Evolutionary conservation across 805 yeast genomes (phyloP).

Genomic region (Komagataella pseudopastoris): DNA sequence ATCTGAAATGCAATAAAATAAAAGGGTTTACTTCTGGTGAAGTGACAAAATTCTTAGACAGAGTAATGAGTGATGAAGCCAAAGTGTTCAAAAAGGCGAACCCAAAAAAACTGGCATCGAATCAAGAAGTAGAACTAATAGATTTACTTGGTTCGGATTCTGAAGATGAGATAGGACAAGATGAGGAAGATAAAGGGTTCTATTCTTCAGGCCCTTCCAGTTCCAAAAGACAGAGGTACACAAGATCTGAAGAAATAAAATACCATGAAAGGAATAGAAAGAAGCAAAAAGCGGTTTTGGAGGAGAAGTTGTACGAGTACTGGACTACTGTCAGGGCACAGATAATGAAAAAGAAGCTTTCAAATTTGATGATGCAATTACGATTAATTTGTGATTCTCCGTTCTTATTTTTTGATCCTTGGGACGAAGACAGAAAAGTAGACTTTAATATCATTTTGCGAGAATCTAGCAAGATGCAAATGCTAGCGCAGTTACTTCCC

Average conservation of each 20-base stretch:
- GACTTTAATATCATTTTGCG: conserved; percentile 23
- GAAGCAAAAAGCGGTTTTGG: background rate
- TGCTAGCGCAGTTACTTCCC: conserved; percentile 50
- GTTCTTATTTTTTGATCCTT: conserved; percentile 71
- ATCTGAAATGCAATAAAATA: conserved; percentile 26
- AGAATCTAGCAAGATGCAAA: conserved; percentile 61
- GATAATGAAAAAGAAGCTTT: conserved; percentile 37
- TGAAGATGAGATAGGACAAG: conserved; percentile 4
- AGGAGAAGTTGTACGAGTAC: conserved; percentile 6
- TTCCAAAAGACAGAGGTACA: background rate
- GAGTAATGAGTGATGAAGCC: conserved; percentile 14
- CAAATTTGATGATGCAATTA: conserved; percentile 70
- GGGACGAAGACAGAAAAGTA: conserved; percentile 31
- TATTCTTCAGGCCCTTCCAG: background rate
- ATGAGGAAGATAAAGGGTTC: conserved; percentile 4
- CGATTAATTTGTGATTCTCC: conserved; percentile 82
- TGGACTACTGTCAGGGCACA: conserved; percentile 23
- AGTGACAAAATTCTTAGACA: conserved; percentile 1
- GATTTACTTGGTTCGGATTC: background rate
- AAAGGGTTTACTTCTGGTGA: conserved; percentile 5
- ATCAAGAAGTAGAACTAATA: background rate
- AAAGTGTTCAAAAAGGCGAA: conserved; percentile 24
- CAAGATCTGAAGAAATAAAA: background rate
- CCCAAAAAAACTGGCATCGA: conserved; percentile 6
- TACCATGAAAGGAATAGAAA: background rate